Base-by-base conservation (phyloP, 1,139 yeast species). In the Chernovozyma sophiae-reginae region DNA sequence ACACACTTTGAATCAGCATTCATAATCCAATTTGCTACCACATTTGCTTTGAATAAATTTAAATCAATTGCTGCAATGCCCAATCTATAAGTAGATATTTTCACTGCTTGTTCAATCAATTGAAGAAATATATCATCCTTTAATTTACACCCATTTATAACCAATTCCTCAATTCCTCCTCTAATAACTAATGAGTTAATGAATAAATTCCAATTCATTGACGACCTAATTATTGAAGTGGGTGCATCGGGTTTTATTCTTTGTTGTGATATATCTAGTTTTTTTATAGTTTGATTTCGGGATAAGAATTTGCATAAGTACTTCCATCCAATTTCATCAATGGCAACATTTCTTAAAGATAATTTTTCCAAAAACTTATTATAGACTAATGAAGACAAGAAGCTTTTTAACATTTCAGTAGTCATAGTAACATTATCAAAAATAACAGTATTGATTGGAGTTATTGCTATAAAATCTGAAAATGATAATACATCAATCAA, bases 401-500 rank as follows among this genome's bases (percentile, higher is more conserved):
- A 62, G 40, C 82, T 79, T 45, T 75, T 72, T 37, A 89, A 62
- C 97, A 87, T 89, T 47, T 85, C 92, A 1, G 84, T 77, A 4
- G 86, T 76, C 65, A 90, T 68, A 4, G 82, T 67, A 24, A 86
- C 95, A 51, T 87, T 86, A 59, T 90, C 97, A 51, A 90, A 83
- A 8, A 84, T 77, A 4, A 90, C 72, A 2, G 85, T 80, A 41
- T 79, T 77, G 27, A 90, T 81, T 1, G 96, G 95, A 0, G 86
- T 85, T 31, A 87, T 82, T 1, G 95, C 77, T 38, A 90, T 68
- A 52, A 90, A 90, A 57, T 90, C 97, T 43, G 90, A 75, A 55
- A 90, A 87, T 3, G 97, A 86, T 40, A 87, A 71, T 7, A 89
- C 77, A 61, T 90, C 97, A 49, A 90, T 86, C 46, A 89, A 62